Evolutionary conservation across 1,284 basidiomycete genomes (phyloP).

Genomic region (Inonotus obliquus): DNA sequence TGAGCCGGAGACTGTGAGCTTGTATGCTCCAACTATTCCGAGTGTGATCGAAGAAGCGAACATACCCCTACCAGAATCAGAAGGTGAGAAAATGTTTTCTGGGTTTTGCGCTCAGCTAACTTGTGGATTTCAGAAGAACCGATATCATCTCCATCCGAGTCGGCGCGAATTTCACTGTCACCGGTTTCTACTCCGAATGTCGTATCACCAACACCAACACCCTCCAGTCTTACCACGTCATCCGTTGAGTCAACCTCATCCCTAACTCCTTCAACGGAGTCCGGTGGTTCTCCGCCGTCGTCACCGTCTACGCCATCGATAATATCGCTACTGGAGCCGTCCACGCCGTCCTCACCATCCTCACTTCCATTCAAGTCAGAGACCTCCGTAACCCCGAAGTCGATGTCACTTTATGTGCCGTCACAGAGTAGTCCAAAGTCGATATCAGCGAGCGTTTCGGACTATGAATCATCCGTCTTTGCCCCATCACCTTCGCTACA

Average conservation of each 20-base stretch:
- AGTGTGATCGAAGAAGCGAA: constrained; percentile 6
- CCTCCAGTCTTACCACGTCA: constrained; percentile 9
- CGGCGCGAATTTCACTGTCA: background rate
- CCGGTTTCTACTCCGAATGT: constrained; percentile 2
- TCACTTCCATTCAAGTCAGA: constrained; percentile 10
- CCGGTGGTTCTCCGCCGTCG: constrained; percentile 11
- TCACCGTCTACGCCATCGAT: constrained; percentile 19
- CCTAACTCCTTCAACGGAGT: constrained; percentile 9
- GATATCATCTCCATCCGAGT: constrained; percentile 5
- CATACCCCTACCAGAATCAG: constrained; percentile 11
- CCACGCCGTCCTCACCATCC: constrained; percentile 19
- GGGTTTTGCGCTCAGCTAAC: background rate
- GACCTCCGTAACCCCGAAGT: constrained; percentile 9
- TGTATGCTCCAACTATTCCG: constrained; percentile 20
- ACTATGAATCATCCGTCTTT: constrained; percentile 67
- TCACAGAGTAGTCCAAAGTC: constrained; percentile 15
- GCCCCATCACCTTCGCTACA: constrained; percentile 60
- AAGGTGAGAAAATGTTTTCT: background rate
- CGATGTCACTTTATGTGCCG: constrained; percentile 15
- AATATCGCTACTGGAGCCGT: constrained; percentile 10
- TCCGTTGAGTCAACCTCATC: constrained; percentile 4
- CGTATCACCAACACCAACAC: constrained; percentile 1
- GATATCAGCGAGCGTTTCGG: constrained; percentile 42
- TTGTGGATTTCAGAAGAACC: constrained; percentile 1
- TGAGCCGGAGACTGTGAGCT: constrained; percentile 10